Evolutionary conservation across 768 basidiomycete species (phyloP), one percentile per base, ranked within the genome.

Genomic region (Lentinula raphanica): DNA sequence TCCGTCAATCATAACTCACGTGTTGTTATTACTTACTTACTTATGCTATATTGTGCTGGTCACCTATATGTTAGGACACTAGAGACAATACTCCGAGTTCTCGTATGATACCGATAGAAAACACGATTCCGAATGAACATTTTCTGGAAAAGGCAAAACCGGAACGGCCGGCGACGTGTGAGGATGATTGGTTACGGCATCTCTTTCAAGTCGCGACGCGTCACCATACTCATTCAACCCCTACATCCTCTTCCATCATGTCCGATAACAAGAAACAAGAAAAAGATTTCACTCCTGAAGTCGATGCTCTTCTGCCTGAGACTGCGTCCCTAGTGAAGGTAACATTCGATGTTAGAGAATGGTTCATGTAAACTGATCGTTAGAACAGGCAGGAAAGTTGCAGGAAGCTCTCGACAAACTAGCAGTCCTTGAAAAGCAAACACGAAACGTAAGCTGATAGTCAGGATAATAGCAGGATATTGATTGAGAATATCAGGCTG

Each of bases 381-480:
- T 53, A 56, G 54, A 62, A 36, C 54, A 96, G 94, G 76, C 85
- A 59, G 92, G 90, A 25, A 87, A 86, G 71, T 78, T 94, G 48
- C 85, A 92, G 68, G 90, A 92, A 29, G 92, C 88, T 23, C 75
- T 98, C 31, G 96, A 99, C 73, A 93, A 90, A 75, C 83, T 98
- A 58, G 79, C 94, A 58, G 73, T 76, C 1, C 79, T 98, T 5
- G 97, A 99, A 76, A 98, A 98, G 74, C 95, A 97, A 71, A 90
- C 96, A 2, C 82, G 97, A 78, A 98, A 98, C 76, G 97, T 92
- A 58, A 44, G 83, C 3, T 27, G 35, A n/a, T 49, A 38, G 23
- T 2, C n/a, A n/a, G n/a, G 3, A 3, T 25, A 17, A 6, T 45
- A 54, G 23, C 45, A 44, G 50, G 44, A 23, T 59, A 32, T 35